Evolutionary conservation across 768 basidiomycete species (phyloP).

Genomic region (Brasilioporus rufonigricans): DNA sequence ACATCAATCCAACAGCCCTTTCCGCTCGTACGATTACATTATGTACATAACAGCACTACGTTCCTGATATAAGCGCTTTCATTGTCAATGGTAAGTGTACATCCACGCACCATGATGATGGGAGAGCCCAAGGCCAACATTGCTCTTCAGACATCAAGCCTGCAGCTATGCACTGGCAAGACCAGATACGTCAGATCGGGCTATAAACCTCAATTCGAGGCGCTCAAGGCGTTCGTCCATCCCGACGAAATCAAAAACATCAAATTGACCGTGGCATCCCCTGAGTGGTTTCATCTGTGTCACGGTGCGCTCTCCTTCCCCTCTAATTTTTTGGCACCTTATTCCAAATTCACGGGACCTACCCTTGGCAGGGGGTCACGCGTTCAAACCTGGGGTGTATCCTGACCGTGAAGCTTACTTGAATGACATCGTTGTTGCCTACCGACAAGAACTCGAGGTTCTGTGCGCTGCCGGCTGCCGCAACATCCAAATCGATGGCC

Average conservation of each 20-base stretch:
- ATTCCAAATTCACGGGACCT: background rate
- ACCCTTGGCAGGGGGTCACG: slow-evolving; percentile 18
- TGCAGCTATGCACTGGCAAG: slow-evolving; percentile 46
- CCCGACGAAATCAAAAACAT: slow-evolving; percentile 63
- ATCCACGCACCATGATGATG: background rate
- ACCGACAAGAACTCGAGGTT: slow-evolving; percentile 42
- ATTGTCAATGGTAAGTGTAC: slow-evolving; percentile 13
- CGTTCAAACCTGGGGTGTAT: slow-evolving; percentile 21
- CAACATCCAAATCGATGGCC: slow-evolving; percentile 48
- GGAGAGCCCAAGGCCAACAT: background rate
- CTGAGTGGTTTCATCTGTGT: slow-evolving; percentile 69
- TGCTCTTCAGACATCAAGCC: slow-evolving; percentile 19
- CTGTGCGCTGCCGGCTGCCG: slow-evolving; percentile 43
- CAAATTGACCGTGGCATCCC: slow-evolving; percentile 71
- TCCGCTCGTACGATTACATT: background rate
- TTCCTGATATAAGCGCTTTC: slow-evolving; percentile 26
- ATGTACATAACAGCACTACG: slow-evolving; percentile 22
- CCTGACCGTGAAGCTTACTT: slow-evolving; percentile 41
- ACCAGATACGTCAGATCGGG: slow-evolving; percentile 60
- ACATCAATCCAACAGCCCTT: no score
- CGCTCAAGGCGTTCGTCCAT: slow-evolving; percentile 53
- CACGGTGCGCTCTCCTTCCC: slow-evolving; percentile 42
- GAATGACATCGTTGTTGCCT: slow-evolving; percentile 46
- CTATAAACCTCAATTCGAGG: slow-evolving; percentile 62
- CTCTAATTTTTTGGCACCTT: no score